Base-by-base conservation (phyloP, 805 yeast species). In the Ogataea pilisensis region DNA sequence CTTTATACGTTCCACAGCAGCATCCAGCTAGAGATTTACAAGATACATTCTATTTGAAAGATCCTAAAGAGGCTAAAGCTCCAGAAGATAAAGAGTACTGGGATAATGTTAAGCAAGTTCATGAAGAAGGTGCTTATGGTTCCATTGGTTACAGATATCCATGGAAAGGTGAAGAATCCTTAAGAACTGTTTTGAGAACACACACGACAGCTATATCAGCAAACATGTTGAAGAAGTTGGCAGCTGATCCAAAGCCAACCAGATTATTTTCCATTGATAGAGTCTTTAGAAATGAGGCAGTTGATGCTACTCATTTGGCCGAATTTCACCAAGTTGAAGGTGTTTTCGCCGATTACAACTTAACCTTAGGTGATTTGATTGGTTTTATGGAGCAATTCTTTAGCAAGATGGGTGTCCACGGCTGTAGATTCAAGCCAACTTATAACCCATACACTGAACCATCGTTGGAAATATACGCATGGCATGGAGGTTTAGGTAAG, bases 301-400 rank as follows among this genome's bases (percentile, higher is more conserved):
- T 93, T 38, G 99, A 93, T 64, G 98, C 98, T 39, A 93, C 99
- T 14, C 99, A 93, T 66, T 78, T 93, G 68, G 99, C 99, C 30
- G 99, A 93, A 71, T 93, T 93, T 76, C 98, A 93, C 69, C 99
- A 93, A 72, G 95, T 93, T 48, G 99, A 93, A 71, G 99, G 99
- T 72, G 99, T 93, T 40, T 75, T 93, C 60, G 99, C 98, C 25
- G 99, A 95, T 63, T 91, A 88, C 68, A 83, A 89, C 64, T 72
- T 93, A 54, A 90, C 99, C 6, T 72, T 93, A 55, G 99, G 99
- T 49, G 96, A 91, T 62, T 75, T 93, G 67, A 93, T 93, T 64
- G 96, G 96, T 27, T 93, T 93, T 79, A 90, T 93, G 99, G 91
- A 93, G 67, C 87, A 84, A 60, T 93, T 93, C 78, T 93, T 93